Base-by-base conservation (phyloP, 2,329 filamentous ascomycete species). In the Dothistroma septosporum region DNA sequence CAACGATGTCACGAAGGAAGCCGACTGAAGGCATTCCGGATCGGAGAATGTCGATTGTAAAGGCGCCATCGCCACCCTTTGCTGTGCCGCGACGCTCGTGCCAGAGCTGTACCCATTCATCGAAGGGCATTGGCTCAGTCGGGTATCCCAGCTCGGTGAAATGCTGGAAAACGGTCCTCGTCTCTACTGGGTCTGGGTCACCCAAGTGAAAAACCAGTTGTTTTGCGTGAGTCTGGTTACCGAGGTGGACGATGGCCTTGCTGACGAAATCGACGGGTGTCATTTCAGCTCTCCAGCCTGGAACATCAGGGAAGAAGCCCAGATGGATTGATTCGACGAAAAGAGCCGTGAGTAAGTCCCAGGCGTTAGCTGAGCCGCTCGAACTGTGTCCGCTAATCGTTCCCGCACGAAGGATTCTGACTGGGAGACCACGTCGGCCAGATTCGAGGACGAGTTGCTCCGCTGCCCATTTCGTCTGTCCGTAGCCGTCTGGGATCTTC, bases 191-290 rank as follows among this genome's bases (percentile, higher is more conserved):
- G 47, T 83, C 81, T 2, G 90, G 84, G 65, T 92, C 88, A 6
- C 89, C 89, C 0, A 92, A 78, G 67, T 92, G 90, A 75, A 90
- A 91, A 8, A 92, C 76, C 0, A 81, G 80, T 68, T 90, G 87
- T 10, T 85, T 80, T 0, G 81, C 79, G 37, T 86, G 80, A 0
- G 77, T 82, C 61, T 90, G 82, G 66, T 87, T 85, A 46, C 87
- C 82, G 21, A 92, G 81, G 19, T 88, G 85, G 24, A 89, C 78
- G 65, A 93, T 90, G 4, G 88, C 85, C 64, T 85, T 86, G 75
- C 86, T 89, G 61, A 92, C 88, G 69, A 90, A 92, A 74, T 93
- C 89, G 14, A 91, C 90, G 0, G 90, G 89, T 0, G 90, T 92
- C 89, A 92, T 92, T 76, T 93, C 90, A 1, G 88, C 84, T 54